These are phyloP conservation scores for Otatea glauca DNA, from an alignment of 176 grass and related monocot species.

Conservation along the genomic window DNA sequence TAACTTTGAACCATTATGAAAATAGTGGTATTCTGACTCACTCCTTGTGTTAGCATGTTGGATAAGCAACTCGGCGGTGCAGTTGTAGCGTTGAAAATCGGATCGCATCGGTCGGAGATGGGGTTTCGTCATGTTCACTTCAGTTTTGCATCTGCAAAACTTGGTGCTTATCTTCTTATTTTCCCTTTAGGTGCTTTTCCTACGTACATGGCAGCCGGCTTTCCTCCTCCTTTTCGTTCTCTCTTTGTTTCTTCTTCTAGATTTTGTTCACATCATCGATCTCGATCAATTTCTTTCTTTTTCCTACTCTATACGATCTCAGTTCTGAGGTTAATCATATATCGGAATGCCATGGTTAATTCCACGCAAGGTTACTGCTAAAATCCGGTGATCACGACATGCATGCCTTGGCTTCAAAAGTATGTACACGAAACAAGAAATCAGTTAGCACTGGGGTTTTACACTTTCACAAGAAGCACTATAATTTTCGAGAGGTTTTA, in stretches of 20 bases:
- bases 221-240: background rate
- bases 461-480: background rate
- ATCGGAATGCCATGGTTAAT: too few relatives aligned
- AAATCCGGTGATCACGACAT: too few relatives aligned
- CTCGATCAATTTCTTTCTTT: background rate
- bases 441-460: background rate
- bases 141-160: background rate
- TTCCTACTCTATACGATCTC: background rate
- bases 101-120: background rate
- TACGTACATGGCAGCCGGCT: background rate
- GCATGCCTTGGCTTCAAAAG: too few relatives aligned
- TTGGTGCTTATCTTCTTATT: background rate
- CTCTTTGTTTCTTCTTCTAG: background rate
- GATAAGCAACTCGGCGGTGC: background rate
- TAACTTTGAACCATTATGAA: background rate
- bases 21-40: conserved; percentile 6
- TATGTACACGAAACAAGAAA: too few relatives aligned
- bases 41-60: background rate
- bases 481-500: background rate
- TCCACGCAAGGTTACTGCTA: too few relatives aligned
- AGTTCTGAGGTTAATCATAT: too few relatives aligned
- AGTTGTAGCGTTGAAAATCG: background rate
- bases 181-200: background rate
- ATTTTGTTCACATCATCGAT: background rate
- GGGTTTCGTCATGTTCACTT: conserved; percentile 1